These are phyloP conservation scores for Heracleum sosnowskyi DNA, from an alignment of 129 eudicot species.

Conservation along the genomic window DNA sequence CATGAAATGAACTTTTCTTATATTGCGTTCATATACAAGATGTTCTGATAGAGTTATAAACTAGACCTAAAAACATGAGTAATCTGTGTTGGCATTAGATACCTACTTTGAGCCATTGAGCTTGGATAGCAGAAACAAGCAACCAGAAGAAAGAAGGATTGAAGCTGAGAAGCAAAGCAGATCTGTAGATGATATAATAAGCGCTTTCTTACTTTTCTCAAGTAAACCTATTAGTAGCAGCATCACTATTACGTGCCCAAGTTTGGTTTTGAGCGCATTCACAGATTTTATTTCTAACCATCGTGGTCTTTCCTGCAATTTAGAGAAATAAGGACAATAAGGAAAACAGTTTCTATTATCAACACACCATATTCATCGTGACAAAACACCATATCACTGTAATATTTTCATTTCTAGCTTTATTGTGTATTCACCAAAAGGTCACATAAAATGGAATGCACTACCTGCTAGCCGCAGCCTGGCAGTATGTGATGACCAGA, in stretches of 20 bases:
- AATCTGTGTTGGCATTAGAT: no score
- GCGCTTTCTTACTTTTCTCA: conserved; percentile 79
- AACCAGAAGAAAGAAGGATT: conserved; percentile 61
- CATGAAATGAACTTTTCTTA: not conserved
- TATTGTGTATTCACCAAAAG: not conserved
- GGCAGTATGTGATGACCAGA: not conserved
- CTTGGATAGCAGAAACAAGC: conserved; percentile 73
- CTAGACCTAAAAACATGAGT: not conserved
- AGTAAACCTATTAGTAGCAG: conserved; percentile 82
- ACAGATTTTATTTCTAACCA: conserved; percentile 92
- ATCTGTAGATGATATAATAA: conserved; percentile 54
- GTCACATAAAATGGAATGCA: not conserved
- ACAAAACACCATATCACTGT: not conserved
- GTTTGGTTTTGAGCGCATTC: conserved; percentile 84
- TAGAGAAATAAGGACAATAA: not conserved
- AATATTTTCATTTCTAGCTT: not conserved
- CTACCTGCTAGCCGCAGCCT: not conserved
- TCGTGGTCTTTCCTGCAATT: conserved; percentile 78
- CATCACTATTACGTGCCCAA: conserved; percentile 96
- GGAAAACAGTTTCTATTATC: not conserved
- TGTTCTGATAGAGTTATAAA: not conserved
- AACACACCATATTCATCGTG: not conserved
- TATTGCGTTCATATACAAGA: not conserved
- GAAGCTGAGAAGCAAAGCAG: conserved; percentile 88
- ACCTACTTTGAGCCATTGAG: conserved; percentile 26